Evolutionary conservation across 139 green algal genomes (phyloP), one percentile per base, ranked within the genome.

Genomic region (Chlorella vulgaris): DNA sequence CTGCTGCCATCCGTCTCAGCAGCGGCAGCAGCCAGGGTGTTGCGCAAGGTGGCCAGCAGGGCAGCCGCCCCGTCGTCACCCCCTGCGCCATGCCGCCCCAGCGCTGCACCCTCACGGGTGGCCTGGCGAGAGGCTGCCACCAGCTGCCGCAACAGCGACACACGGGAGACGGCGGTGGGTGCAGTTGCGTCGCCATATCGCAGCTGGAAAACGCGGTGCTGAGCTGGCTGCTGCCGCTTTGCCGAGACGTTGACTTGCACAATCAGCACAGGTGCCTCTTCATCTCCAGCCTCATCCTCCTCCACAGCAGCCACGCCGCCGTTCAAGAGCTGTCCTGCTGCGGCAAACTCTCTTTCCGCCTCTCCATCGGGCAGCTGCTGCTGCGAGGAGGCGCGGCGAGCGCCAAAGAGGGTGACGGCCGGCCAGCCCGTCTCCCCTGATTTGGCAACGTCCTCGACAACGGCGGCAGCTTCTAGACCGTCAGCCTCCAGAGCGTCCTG

Each of bases 361-460:
- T 33, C 21, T 10, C 35, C 10, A 3, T 29, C 19, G 35, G 65
- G 10, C 65, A n/a, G 33, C 63, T 2, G 35, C 33, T 26, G 21
- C 65, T 50, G 65, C 65, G 2, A 5, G 2, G 65, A 33, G 1
- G 65, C 26, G 53, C 38, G 26, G 28, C 35, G 51, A 3, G 73
- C 51, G 53, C 53, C 53, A 55, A 69, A 50, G 1, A 65, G 28
- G n/a, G 39, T 79, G 33, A 26, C 15, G 26, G 42, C 10, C n/a
- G 51, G 69, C 69, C 69, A 76, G n/a, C 6, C 43, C 29, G 19
- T 19, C 69, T 63, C 69, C 68, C n/a, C n/a, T n/a, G n/a, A n/a
- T n/a, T n/a, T n/a, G n/a, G n/a, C n/a, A n/a, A n/a, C n/a, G n/a
- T n/a, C n/a, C n/a, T n/a, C n/a, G n/a, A n/a, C n/a, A 36, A 28